Conservation (phyloP, 768 basidiomycete species). For the Russula foetens region DNA sequence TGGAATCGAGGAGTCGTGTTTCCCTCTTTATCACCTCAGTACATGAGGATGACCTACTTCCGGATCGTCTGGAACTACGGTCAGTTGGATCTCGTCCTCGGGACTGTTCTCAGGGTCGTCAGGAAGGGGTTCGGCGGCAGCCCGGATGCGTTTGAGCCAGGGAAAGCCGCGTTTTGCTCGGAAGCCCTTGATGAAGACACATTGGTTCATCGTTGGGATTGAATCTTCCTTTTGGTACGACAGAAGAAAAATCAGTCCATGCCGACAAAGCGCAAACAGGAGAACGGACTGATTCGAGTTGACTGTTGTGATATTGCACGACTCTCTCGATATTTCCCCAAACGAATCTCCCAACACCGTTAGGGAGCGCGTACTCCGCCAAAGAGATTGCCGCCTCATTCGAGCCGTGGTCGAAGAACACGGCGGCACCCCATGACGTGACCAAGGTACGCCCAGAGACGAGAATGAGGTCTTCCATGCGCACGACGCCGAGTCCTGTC, state of each 20-base stretch:
- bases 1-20: too few species aligned
- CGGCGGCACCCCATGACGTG: constrained; percentile 1
- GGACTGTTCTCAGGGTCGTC: not conserved
- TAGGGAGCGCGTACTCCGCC: too few species aligned
- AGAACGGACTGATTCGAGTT: not conserved
- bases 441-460: not conserved
- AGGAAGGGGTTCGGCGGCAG: not conserved
- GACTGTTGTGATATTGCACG: too few species aligned
- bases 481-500: not conserved
- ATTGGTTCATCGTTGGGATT: too few species aligned
- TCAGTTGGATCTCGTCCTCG: not conserved
- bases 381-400: too few species aligned
- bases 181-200: too few species aligned
- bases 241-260: not conserved
- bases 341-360: too few species aligned
- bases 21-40: too few species aligned
- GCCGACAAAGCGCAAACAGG: not conserved
- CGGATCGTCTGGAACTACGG: not conserved
- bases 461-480: not conserved
- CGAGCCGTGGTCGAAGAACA: not conserved
- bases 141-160: too few species aligned
- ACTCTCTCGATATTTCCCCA: too few species aligned
- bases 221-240: not conserved
- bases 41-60: too few species aligned
- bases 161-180: constrained; percentile 3